Percentiles rank a stretch among this genome's conserved stretches.
Evolutionary conservation across 345 rosid genomes (phyloP).

Genomic region (Salix arbutifolia): DNA sequence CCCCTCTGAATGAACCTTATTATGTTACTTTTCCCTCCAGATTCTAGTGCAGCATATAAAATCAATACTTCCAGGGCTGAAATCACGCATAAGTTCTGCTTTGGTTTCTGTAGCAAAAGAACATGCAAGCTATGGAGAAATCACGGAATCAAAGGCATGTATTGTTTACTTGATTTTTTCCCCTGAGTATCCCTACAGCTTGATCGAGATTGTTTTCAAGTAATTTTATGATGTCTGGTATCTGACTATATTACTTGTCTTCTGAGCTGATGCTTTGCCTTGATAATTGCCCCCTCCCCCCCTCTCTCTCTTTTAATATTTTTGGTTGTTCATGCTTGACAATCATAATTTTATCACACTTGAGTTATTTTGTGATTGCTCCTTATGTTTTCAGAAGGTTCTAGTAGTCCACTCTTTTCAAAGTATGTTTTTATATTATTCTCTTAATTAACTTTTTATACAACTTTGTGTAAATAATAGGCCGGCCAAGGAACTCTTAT

Average conservation of each 20-base stretch:
- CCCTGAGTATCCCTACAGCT: background rate
- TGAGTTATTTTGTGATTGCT: background rate
- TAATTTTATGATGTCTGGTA: background rate
- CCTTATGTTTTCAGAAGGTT: background rate
- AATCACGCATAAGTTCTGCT: conserved; percentile 64
- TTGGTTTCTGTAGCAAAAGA: conserved; percentile 81
- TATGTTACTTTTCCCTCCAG: conserved; percentile 34
- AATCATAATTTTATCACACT: background rate
- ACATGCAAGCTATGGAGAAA: conserved; percentile 87
- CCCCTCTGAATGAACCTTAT: background rate
- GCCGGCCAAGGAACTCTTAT: conserved; percentile 97
- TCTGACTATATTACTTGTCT: background rate
- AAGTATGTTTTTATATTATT: conserved; percentile 13
- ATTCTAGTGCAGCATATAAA: conserved; percentile 85
- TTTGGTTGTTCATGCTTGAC: no score
- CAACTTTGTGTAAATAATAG: conserved; percentile 33
- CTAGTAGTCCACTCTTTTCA: background rate
- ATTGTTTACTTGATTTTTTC: background rate
- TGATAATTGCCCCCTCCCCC: no score
- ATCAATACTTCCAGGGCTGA: conserved; percentile 72
- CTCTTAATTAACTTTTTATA: conserved; percentile 1
- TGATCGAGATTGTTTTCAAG: background rate
- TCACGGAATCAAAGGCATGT: conserved; percentile 80
- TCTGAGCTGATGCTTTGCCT: background rate
- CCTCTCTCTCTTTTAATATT: no score